Conservation (phyloP, 179 eudicot genomes). For the Silene vulgaris region DNA sequence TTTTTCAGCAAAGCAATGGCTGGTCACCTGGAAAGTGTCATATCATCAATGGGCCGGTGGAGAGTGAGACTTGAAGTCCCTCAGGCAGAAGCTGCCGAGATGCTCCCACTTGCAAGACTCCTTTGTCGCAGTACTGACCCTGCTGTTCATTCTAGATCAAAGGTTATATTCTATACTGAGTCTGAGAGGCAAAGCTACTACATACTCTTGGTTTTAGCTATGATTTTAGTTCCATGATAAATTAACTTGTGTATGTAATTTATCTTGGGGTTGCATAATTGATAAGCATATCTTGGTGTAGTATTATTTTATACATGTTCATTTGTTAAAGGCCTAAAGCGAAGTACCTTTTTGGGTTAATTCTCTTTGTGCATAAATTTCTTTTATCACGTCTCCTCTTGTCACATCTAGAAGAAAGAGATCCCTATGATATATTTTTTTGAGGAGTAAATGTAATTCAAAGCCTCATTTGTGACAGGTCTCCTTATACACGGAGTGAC, state of each 20-base stretch:
- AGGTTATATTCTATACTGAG: slow-evolving; percentile 46
- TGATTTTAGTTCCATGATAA: neutral
- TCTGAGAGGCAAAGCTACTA: neutral
- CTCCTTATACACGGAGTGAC: neutral
- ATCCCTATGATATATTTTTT: neutral
- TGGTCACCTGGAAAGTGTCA: slow-evolving; percentile 83
- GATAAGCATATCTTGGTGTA: neutral
- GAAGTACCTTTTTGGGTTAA: neutral
- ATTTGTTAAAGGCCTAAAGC: slow-evolving; percentile 2
- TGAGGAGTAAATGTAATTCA: neutral
- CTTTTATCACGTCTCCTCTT: neutral
- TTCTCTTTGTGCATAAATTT: neutral
- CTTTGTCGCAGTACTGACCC: slow-evolving; percentile 96
- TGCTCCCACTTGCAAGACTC: slow-evolving; percentile 99
- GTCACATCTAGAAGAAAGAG: neutral
- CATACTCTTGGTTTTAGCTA: neutral
- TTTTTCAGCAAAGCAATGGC: slow-evolving; percentile 79
- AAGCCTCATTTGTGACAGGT: neutral
- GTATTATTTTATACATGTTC: slow-evolving; percentile 2
- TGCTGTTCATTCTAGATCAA: slow-evolving; percentile 89
- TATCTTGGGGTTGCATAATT: no score
- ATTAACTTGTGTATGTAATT: neutral
- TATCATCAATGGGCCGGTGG: slow-evolving; percentile 99
- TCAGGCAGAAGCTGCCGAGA: slow-evolving; percentile 95
- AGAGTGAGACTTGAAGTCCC: slow-evolving; percentile 98